Base-by-base conservation (phyloP, 1,139 yeast species). In the Kluyveromyces sp. region DNA sequence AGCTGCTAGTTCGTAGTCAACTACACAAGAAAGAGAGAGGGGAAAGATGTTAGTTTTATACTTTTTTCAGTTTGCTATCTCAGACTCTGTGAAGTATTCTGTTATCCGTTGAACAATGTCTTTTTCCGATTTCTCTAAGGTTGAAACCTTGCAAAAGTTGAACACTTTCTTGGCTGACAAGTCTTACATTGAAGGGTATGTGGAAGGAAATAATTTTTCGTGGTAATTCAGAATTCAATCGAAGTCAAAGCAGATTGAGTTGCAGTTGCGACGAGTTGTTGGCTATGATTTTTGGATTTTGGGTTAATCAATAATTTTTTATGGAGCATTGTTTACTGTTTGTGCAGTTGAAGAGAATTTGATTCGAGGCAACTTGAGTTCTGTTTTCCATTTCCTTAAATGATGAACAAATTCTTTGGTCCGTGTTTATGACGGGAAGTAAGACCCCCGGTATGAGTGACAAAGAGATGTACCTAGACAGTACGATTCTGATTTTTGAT, bases 401-500 rank as follows among this genome's bases (percentile, higher is more conserved):
- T 80, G 89, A 83, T 83, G 90, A 83, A 73, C 74, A 68, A 67
- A 78, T 81, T 61, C 65, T 61, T 61, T 84, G 94, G 95, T 85
- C 94, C 95, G 90, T 85, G 95, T 85, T 85, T 83, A 81, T 79
- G 94, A 85, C 84, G 88, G 80, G 90, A 86, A 72, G 71, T 81
- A 83, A 83, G 89, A 81, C 90, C 94, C 92, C 81, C 87, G 83
- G 83, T 68, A 79, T 84, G 94, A 84, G 89, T 83, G 70, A 66
- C 59, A 57, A 49, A 53, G 49, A 48, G 52, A 50, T 30, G 52
- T 50, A 49, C 49, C 49, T 50, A 46, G 49, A 45, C 46, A 45
- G 48, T 46, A 48, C 50, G 43, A 32, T 44, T 38, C 48, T 45
- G 28, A 39, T 25, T 39, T 30, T 26, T 27, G 21, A 25, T 21